Evolutionary conservation across 208 protist genomes (phyloP), one percentile per base, ranked within the genome.

Genomic region (Crithidia mellificae): DNA sequence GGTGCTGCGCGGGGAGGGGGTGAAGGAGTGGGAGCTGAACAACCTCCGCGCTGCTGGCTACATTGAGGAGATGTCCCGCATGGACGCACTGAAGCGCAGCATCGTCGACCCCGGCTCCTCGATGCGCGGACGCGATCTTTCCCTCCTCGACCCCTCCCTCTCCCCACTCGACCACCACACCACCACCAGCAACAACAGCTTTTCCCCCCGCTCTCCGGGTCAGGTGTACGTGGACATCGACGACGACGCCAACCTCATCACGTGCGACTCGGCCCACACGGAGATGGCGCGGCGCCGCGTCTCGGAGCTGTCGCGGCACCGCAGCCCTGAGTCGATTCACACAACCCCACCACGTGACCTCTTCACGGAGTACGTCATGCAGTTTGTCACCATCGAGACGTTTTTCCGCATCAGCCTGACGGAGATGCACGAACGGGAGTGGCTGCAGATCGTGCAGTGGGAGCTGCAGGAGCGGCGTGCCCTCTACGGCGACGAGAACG

Each of bases 1-100:
- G 2, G 67, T 89, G 17, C 62, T 77, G 41, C 72, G 72, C n/a
- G 80, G 78, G 3, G n/a, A 84, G 17, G 84, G 68, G 2, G 83
- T 92, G 49, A 92, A 92, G 68, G 83, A 92, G 43, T 92, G 80
- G 67, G 86, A 92, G 69, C 63, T 92, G n/a, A n/a, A n/a, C n/a
- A n/a, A n/a, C n/a, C n/a, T n/a, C n/a, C n/a, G n/a, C n/a, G n/a
- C n/a, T n/a, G n/a, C n/a, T n/a, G n/a, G n/a, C n/a, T n/a, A n/a
- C n/a, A n/a, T n/a, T n/a, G n/a, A n/a, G 29, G 51, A 85, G 54
- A 52, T 59, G 51, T 3, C 87, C 25, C 63, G 72, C 25, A 54
- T 72, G 20, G 56, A 78, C 32, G 54, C 53, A 2, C 55, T 85
- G 61, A 68, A 70, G 59, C 64, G 38, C 46, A 75, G 64, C 59